These are phyloP conservation scores for Ceratobasidium papillatum DNA, from an alignment of 1,284 basidiomycete genomes.

Conservation along the genomic window DNA sequence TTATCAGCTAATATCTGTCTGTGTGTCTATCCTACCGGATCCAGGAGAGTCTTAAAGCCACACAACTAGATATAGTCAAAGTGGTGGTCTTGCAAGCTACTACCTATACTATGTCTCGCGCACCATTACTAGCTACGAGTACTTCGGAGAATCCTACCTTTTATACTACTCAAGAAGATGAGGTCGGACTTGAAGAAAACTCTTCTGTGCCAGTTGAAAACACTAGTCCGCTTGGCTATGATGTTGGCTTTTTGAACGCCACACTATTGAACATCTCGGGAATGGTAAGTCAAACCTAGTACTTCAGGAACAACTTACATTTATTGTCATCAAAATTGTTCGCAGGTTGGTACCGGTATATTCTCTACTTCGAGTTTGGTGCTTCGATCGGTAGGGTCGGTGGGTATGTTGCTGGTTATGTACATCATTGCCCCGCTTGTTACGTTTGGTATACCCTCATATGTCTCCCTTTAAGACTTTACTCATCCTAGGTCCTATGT, in stretches of 20 bases:
- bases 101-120: background rate
- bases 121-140: background rate
- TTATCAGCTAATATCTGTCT: too few relatives aligned
- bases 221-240: constrained; percentile 20
- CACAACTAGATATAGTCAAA: background rate
- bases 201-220: constrained; percentile 16
- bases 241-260: constrained; percentile 23
- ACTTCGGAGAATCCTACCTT: background rate
- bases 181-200: background rate
- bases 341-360: constrained; percentile 40
- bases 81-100: background rate
- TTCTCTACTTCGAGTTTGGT: constrained; percentile 46
- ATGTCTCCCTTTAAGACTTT: background rate
- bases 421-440: constrained; percentile 58
- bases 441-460: constrained; percentile 52
- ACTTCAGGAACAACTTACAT: too few relatives aligned
- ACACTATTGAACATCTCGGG: constrained; percentile 27
- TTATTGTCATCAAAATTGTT: too few relatives aligned
- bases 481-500: background rate
- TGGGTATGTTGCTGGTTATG: constrained; percentile 57
- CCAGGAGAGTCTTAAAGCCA: too few relatives aligned
- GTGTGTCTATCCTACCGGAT: too few relatives aligned
- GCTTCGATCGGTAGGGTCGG: constrained; percentile 56
- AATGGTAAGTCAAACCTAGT: too few relatives aligned
- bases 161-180: background rate